Percentiles rank a stretch among this genome's conserved stretches.
Evolutionary conservation across 257 asterid genomes (phyloP).

Genomic region (Ligustrum vulgare): DNA sequence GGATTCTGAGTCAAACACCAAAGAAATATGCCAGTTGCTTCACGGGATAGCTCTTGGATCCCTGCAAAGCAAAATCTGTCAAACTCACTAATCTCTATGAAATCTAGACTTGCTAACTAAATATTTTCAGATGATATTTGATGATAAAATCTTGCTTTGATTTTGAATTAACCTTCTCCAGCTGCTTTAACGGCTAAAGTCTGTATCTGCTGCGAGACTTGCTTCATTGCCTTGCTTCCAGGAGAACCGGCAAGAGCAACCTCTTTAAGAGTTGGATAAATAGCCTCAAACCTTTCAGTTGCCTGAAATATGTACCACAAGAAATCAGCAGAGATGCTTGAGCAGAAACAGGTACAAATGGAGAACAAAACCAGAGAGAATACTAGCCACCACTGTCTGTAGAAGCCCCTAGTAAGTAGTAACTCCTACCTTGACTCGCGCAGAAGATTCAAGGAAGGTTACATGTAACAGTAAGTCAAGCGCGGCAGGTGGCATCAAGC

Average conservation of each 20-base stretch:
- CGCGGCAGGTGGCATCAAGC: constrained; percentile 69
- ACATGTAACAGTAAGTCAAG: constrained; percentile 57
- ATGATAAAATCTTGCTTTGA: background rate
- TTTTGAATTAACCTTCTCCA: constrained; percentile 55
- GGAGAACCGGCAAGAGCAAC: constrained; percentile 87
- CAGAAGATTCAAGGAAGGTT: constrained; percentile 73
- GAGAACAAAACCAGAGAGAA: background rate
- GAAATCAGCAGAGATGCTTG: background rate
- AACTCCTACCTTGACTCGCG: constrained; percentile 57
- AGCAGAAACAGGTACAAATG: background rate
- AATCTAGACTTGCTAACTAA: background rate
- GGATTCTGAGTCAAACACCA: constrained; percentile 80
- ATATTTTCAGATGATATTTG: background rate
- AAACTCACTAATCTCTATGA: constrained; percentile 5
- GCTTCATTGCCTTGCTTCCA: constrained; percentile 89
- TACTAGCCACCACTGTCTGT: background rate
- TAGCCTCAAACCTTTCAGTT: constrained; percentile 76
- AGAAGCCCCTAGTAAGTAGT: background rate
- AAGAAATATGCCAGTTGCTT: constrained; percentile 63
- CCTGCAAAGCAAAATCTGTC: constrained; percentile 43
- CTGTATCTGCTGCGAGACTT: constrained; percentile 64
- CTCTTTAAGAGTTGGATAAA: constrained; percentile 75
- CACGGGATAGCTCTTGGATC: constrained; percentile 62
- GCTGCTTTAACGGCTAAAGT: constrained; percentile 54
- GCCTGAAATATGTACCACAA: constrained; percentile 41